Percentiles rank a stretch among this genome's conserved stretches.
phyloP scores from a whole-genome alignment of 1,284 basidiomycete genomes.

The Irpex sp. region DNA sequence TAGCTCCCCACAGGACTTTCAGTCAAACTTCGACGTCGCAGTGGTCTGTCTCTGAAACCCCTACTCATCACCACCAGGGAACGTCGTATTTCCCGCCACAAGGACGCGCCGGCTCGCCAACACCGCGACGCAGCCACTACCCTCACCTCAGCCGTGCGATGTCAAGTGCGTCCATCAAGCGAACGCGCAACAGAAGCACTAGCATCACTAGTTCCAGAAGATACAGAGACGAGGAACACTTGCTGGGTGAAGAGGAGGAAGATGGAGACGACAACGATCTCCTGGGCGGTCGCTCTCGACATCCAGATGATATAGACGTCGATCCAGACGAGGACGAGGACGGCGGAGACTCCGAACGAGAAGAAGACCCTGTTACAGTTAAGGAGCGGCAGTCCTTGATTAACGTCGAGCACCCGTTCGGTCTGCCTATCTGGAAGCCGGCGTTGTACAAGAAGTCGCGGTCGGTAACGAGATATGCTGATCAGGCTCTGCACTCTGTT shows the following conservation, averaged over 20 bases:
- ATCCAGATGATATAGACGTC: slow-evolving; percentile 25
- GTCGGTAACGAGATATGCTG: slow-evolving; percentile 94
- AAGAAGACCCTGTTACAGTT: slow-evolving; percentile 90
- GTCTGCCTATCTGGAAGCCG: slow-evolving; percentile 99
- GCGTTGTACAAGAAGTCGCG: slow-evolving; percentile 98
- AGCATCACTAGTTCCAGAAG: slow-evolving; percentile 56
- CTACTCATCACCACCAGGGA: slow-evolving; percentile 62
- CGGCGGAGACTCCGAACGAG: slow-evolving; percentile 38
- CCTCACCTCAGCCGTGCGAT: slow-evolving; percentile 42
- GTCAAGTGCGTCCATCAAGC: slow-evolving; percentile 45
- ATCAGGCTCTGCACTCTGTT: slow-evolving; percentile 88
- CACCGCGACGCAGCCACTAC: slow-evolving; percentile 33
- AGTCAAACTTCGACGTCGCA: slow-evolving; percentile 54
- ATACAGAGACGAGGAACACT: slow-evolving; percentile 35
- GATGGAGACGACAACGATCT: slow-evolving; percentile 23
- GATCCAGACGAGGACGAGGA: slow-evolving; percentile 13
- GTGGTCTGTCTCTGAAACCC: slow-evolving; percentile 53
- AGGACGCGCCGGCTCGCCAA: slow-evolving; percentile 38
- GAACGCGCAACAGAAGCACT: slow-evolving; percentile 48
- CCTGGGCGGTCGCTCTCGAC: slow-evolving; percentile 16
- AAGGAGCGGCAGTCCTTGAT: slow-evolving; percentile 97
- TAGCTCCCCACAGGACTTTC: slow-evolving; percentile 42
- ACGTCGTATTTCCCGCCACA: slow-evolving; percentile 54
- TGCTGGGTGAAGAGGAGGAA: slow-evolving; percentile 44
- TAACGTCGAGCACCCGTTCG: slow-evolving; percentile 99